phyloP scores from a whole-genome alignment of 805 yeast species.

The Suhomyces xylopsoci region DNA sequence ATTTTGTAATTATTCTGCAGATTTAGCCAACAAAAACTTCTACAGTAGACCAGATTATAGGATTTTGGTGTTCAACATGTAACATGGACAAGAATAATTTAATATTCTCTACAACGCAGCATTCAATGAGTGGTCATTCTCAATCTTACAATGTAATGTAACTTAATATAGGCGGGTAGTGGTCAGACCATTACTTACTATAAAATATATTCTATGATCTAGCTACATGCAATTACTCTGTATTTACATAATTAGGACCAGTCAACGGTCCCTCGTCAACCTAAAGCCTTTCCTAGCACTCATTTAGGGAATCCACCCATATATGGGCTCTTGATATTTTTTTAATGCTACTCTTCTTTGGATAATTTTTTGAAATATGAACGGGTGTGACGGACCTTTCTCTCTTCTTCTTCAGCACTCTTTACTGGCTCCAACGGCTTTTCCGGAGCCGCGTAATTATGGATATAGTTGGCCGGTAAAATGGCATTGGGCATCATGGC shows the following conservation, averaged over 20 bases:
- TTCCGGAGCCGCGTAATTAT: slow-evolving; percentile 25
- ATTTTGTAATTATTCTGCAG: background rate
- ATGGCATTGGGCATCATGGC: slow-evolving; percentile 56
- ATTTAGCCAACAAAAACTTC: no score
- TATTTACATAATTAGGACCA: background rate
- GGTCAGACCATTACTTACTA: no score
- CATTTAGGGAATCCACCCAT: no score
- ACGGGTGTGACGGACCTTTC: slow-evolving; percentile 36
- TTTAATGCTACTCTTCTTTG: background rate
- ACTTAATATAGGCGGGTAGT: no score
- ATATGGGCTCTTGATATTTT: no score
- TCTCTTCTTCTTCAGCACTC: slow-evolving; percentile 22
- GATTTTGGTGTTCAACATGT: no score
- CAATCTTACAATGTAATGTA: no score
- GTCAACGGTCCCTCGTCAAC: background rate
- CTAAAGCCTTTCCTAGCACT: no score
- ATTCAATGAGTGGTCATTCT: no score
- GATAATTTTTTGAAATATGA: slow-evolving; percentile 31
- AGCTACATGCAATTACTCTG: background rate
- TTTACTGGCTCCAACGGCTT: slow-evolving; percentile 2
- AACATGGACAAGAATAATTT: no score
- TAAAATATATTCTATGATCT: background rate
- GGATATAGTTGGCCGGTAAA: slow-evolving; percentile 35
- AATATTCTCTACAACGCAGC: no score
- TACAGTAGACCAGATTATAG: no score